phyloP scores from a whole-genome alignment of 768 basidiomycete genomes.

The Phanerochaete sordida region DNA sequence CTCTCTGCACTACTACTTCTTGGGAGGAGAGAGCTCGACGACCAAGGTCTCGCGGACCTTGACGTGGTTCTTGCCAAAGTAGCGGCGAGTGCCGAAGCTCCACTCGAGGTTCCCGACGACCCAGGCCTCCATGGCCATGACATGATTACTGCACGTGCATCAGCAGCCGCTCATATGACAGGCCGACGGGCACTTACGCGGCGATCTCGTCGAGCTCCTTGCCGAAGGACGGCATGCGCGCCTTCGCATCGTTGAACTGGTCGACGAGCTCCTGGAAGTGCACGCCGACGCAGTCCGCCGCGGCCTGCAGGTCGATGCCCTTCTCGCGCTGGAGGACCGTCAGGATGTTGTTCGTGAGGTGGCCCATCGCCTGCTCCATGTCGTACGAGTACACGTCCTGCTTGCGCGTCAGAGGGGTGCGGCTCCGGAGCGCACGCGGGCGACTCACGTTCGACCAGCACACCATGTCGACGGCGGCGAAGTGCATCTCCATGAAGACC shows the following conservation, averaged over 20 bases:
- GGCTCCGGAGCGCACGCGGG: neutral
- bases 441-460: conserved; percentile 67
- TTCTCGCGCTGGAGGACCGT: conserved; percentile 48
- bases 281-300: conserved; percentile 35
- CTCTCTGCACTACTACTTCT: too few relatives aligned
- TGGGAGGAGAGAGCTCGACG: conserved; percentile 20
- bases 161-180: neutral
- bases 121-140: conserved; percentile 49
- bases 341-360: conserved; percentile 52
- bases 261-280: conserved; percentile 33
- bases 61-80: conserved; percentile 33
- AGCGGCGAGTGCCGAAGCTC: conserved; percentile 47
- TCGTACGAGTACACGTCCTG: conserved; percentile 74
- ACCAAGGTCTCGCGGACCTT: conserved; percentile 26
- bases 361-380: conserved; percentile 71
- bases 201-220: conserved; percentile 39
- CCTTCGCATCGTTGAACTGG: conserved; percentile 32
- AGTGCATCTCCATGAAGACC: conserved; percentile 48
- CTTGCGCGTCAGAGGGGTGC: neutral
- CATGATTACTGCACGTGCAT: conserved; percentile 27
- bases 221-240: conserved; percentile 39
- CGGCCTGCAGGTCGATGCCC: conserved; percentile 33
- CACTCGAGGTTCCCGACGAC: conserved; percentile 45
- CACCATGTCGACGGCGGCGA: conserved; percentile 60
- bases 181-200: conserved; percentile 14